Conservation (phyloP, 1,284 basidiomycete species). For the Malassezia furfur region DNA sequence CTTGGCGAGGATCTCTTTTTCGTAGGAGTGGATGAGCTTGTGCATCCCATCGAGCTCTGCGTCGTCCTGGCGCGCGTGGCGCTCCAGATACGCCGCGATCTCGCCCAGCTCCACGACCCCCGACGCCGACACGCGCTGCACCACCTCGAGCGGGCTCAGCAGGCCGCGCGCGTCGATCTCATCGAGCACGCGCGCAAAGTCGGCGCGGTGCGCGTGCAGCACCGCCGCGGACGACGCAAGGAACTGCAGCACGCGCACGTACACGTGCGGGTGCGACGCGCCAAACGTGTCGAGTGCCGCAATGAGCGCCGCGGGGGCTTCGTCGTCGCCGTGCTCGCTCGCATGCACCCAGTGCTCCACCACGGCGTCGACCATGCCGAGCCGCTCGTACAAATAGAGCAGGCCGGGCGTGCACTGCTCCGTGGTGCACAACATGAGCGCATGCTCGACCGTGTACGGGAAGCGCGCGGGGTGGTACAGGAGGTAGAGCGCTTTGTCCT, state of each 20-base stretch:
- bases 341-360: conserved; percentile 70
- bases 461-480: conserved; percentile 48
- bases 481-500: conserved; percentile 24
- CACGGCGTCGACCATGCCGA: conserved; percentile 93
- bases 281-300: conserved; percentile 67
- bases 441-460: conserved; percentile 82
- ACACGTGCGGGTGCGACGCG: conserved; percentile 62
- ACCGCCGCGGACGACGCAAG: conserved; percentile 62
- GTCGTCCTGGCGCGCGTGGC: conserved; percentile 62
- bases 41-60: conserved; percentile 80
- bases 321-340: conserved; percentile 34
- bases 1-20: conserved; percentile 70
- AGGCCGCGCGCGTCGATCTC: conserved; percentile 69
- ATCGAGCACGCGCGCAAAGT: conserved; percentile 60
- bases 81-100: conserved; percentile 77
- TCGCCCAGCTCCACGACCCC: conserved; percentile 77
- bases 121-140: conserved; percentile 77
- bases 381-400: conserved; percentile 78
- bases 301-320: conserved; percentile 57
- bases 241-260: conserved; percentile 79
- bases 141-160: conserved; percentile 75
- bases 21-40: conserved; percentile 71
- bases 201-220: conserved; percentile 61
- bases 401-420: conserved; percentile 71
- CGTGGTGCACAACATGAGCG: conserved; percentile 81